A percentile compares a stretch with the other conserved stretches of the same genome.
Evolutionary conservation across 2,329 filamentous ascomycete species (phyloP).

Genomic region (Decorospora gaudefroyi): DNA sequence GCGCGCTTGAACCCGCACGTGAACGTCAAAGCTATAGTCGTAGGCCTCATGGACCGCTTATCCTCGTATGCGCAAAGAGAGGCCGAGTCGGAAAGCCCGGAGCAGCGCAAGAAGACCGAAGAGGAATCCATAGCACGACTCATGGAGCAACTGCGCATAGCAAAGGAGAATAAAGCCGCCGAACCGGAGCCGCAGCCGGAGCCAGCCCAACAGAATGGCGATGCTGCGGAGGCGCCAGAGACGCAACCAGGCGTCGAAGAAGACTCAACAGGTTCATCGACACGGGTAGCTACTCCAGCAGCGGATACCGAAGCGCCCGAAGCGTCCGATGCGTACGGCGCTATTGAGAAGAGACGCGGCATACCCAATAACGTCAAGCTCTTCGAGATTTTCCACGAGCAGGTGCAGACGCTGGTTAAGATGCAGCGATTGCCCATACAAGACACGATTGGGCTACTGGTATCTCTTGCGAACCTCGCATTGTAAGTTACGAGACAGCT

Average conservation of each 20-base stretch:
- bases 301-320: conserved; percentile 47
- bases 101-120: conserved; percentile 76
- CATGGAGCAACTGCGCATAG: conserved; percentile 75
- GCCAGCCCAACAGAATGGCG: conserved; percentile 43
- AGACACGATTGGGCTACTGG: conserved; percentile 89
- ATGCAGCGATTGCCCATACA: conserved; percentile 89
- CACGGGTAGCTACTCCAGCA: conserved; percentile 31
- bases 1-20: conserved; percentile 93
- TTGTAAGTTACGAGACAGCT: conserved; percentile 57
- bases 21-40: conserved; percentile 97
- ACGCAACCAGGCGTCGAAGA: conserved; percentile 33
- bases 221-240: conserved; percentile 29
- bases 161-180: conserved; percentile 58
- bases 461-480: conserved; percentile 91
- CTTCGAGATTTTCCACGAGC: conserved; percentile 96
- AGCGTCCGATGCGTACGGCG: conserved; percentile 49
- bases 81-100: conserved; percentile 69
- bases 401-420: conserved; percentile 91
- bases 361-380: conserved; percentile 81
- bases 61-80: conserved; percentile 95
- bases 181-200: conserved; percentile 31
- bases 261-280: conserved; percentile 36
- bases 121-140: conserved; percentile 80
- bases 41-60: conserved; percentile 94
- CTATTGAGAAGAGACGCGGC: conserved; percentile 54